Evolutionary conservation across 1,284 basidiomycete genomes (phyloP).

Genomic region (Irpex sp.): DNA sequence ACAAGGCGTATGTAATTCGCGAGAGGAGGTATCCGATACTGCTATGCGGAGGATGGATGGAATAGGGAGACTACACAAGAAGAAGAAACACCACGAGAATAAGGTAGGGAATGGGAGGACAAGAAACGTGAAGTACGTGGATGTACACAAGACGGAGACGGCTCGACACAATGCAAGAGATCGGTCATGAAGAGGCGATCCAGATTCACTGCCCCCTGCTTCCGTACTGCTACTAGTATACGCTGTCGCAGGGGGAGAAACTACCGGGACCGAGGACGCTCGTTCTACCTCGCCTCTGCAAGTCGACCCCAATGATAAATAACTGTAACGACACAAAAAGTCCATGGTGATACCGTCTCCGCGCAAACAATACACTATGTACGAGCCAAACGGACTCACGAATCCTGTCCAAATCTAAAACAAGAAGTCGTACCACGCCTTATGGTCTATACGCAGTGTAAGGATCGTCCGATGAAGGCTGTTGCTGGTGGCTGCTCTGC

Average conservation of each 20-base stretch:
- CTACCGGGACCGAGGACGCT: no score
- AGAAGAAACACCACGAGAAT: background rate
- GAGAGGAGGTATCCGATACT: background rate
- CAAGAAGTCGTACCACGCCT: background rate
- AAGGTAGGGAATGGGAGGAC: background rate
- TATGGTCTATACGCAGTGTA: background rate
- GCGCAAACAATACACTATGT: no score
- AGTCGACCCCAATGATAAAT: background rate
- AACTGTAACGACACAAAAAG: background rate
- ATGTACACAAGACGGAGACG: background rate
- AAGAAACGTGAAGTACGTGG: background rate
- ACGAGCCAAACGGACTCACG: no score
- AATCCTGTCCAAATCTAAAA: background rate
- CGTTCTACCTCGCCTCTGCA: background rate
- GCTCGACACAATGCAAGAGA: background rate
- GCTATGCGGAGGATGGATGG: background rate
- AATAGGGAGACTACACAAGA: background rate
- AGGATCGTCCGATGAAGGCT: no score
- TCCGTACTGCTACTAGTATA: background rate
- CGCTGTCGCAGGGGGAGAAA: no score
- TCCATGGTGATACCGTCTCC: background rate
- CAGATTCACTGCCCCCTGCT: background rate
- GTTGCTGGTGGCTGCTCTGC: constrained; percentile 8
- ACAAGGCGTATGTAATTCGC: no score
- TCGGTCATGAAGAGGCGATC: background rate